Evolutionary conservation across 768 basidiomycete genomes (phyloP), one percentile per base, ranked within the genome.

Genomic region (Amanita exitialis): DNA sequence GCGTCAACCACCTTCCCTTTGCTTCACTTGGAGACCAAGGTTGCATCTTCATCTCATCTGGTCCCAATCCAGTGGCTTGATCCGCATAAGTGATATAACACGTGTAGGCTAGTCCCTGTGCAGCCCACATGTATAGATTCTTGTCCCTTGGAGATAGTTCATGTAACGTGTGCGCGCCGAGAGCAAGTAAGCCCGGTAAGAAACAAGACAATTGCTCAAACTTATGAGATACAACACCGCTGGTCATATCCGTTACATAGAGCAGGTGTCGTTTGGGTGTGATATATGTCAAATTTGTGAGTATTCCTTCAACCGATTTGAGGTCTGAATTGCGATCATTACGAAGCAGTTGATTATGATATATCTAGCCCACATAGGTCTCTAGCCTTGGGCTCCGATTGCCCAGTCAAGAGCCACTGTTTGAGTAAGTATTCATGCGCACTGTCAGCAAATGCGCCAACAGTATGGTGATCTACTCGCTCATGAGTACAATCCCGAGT

Each of bases 361-460:
- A n/a, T 35, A 34, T 56, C n/a, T 9, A 32, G 45, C 77, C 41
- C 59, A 85, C 83, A 86, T 58, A 82, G 69, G 53, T 80, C 75
- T 7, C 75, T 69, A 21, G 68, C 70, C 34, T 68, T 69, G 54
- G 62, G 67, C 56, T 85, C 84, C 1, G 71, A 68, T 49, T 70
- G 68, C 10, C 70, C 77, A 2, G 77, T 77, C 36, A 84, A 66
- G 15, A 86, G 65, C 66, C 77, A 86, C 52, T 82, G 80, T 57
- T 86, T 86, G 42, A 86, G 72, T 27, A 83, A 74, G 59, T 89
- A 89, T 64, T 89, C 86, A 54, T 89, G 86, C 8, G 75, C 77
- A 58, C 86, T 88, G 58, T 89, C 86, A 6, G 83, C 80, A 45
- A 73, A 71, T 6, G 76, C 79, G 21, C 85, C 86, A 5, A 86